Conservation (phyloP, 495 filamentous ascomycete genomes). For the Penicillium verhagenii region DNA sequence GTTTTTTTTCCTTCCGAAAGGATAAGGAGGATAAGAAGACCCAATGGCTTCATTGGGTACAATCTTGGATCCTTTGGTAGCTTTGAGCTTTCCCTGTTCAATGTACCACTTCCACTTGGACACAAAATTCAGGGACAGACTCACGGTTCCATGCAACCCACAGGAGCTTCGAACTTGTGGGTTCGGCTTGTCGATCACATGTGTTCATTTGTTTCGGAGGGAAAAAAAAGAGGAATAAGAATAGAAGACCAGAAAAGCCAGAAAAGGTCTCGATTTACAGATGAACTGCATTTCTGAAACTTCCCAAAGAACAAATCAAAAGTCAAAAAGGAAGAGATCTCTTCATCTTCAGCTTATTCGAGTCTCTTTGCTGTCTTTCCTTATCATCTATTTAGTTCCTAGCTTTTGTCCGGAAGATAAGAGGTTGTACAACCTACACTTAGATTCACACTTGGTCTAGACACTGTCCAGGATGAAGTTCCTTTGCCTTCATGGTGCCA, state of each 20-base stretch:
- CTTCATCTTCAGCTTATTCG: too few species aligned
- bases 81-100: constrained; percentile 10
- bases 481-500: constrained; percentile 32
- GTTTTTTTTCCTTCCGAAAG: constrained; percentile 5
- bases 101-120: constrained; percentile 13
- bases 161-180: constrained; percentile 11
- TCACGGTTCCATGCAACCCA: constrained; percentile 16
- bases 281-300: too few species aligned
- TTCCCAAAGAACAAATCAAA: not conserved
- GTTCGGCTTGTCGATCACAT: constrained; percentile 15
- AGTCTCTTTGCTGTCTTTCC: not conserved
- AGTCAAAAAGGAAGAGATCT: not conserved
- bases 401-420: not conserved
- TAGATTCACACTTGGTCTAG: constrained; percentile 5
- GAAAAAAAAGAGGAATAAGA: too few species aligned
- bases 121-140: constrained; percentile 21
- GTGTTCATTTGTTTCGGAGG: constrained; percentile 13
- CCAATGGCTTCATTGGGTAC: too few species aligned
- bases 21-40: constrained; percentile 7
- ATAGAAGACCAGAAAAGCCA: too few species aligned
- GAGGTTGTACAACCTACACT: constrained; percentile 6
- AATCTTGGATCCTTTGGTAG: constrained; percentile 12
- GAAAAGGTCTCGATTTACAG: too few species aligned
- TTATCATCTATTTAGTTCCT: not conserved
- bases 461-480: constrained; percentile 23